Conservation (phyloP, 148 eudicot species). For the Spergularia marina region DNA sequence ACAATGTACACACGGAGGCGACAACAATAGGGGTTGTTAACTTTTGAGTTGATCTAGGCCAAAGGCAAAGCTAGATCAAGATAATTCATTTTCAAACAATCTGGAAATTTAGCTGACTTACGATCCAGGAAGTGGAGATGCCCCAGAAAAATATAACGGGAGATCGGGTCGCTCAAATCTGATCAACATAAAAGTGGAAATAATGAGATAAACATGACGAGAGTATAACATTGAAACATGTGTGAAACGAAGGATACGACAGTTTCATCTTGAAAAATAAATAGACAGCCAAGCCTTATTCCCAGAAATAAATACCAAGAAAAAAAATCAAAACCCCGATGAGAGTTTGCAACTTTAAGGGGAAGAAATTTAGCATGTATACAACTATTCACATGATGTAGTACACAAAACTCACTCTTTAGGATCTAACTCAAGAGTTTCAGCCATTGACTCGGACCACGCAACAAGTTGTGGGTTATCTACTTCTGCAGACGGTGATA, state of each 20-base stretch:
- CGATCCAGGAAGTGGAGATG: constrained; percentile 70
- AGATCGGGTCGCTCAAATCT: constrained; percentile 90
- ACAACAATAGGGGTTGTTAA: background rate
- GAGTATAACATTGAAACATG: background rate
- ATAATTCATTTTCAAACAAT: background rate
- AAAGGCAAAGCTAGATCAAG: background rate
- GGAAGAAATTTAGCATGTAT: background rate
- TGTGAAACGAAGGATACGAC: background rate
- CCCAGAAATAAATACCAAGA: background rate
- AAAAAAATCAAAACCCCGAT: background rate
- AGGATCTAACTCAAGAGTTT: constrained; percentile 72
- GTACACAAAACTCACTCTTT: constrained; percentile 64
- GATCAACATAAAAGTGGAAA: constrained; percentile 25
- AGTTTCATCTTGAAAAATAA: too few relatives aligned
- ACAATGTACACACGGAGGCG: constrained; percentile 1
- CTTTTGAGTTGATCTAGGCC: background rate
- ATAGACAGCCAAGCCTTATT: too few relatives aligned
- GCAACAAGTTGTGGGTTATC: constrained; percentile 93
- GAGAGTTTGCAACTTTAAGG: background rate
- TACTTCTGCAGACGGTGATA: constrained; percentile 80
- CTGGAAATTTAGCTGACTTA: constrained; percentile 37
- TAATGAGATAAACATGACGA: background rate
- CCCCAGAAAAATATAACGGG: constrained; percentile 74
- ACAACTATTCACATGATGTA: constrained; percentile 2
- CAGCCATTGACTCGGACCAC: constrained; percentile 87